Evolutionary conservation across 768 basidiomycete genomes (phyloP), one percentile per base, ranked within the genome.

Genomic region (Tulasnella sp.): DNA sequence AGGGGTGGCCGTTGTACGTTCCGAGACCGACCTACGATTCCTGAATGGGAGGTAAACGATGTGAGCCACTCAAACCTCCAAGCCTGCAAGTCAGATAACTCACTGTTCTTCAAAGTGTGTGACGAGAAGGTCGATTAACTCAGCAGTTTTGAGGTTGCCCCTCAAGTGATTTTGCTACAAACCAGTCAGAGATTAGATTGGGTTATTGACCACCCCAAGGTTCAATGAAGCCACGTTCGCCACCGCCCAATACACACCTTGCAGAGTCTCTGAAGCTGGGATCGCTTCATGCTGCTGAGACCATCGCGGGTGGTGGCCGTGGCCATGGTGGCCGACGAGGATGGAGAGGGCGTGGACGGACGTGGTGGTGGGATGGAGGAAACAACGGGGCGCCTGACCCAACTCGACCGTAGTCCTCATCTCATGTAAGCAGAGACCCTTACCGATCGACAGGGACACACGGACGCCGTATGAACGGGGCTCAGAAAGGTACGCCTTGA

Each of bases 71-170:
- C 34, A 38, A 38, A 5, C 15, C 15, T 38, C 34, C 34, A 38
- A 38, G n/a, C n/a, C n/a, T n/a, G n/a, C n/a, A n/a, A n/a, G n/a
- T n/a, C n/a, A n/a, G 19, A 26, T 56, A 9, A 56, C 55, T 44
- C 19, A 56, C 55, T 56, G 55, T 43, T 56, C 21, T 42, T 56
- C 55, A 56, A 45, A 56, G 44, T 56, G 55, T 30, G 34, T 23
- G 41, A 43, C 55, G 29, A 56, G 44, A 15, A 56, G 43, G 41
- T 56, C 55, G 23, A 56, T 42, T 24, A 56, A 42, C 55, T 56
- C 55, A 24, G 55, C 42, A 24, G 55, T 56, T 30, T 56, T 56
- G 55, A 56, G 55, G 55, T 56, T 56, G 42, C 55, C 55, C 55
- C 55, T 42, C 21, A 56, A 42, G 42, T 43, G 55, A 56, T 56